These are phyloP conservation scores for Oryza rufipogon DNA, from an alignment of 176 grass and related monocot genomes.

Conservation along the genomic window DNA sequence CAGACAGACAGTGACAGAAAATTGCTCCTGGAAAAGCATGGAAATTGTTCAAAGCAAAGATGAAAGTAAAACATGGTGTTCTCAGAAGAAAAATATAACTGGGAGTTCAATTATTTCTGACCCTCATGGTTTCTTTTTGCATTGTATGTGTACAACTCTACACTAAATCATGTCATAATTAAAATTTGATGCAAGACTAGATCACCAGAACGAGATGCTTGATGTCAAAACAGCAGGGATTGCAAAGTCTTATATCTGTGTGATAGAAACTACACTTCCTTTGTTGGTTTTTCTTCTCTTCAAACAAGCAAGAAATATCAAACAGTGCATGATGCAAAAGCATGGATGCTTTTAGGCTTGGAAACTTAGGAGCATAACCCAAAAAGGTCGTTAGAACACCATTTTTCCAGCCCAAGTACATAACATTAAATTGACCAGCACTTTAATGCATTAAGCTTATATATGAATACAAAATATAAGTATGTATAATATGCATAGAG, in stretches of 20 bases:
- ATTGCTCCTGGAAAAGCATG: not conserved
- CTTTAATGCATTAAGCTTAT: not conserved
- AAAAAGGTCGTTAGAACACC: not conserved
- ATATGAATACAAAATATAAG: not conserved
- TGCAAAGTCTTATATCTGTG: not conserved
- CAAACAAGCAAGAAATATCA: not conserved
- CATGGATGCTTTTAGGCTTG: constrained; percentile 12
- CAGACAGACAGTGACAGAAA: not conserved
- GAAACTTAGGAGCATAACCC: not conserved
- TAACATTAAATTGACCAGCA: not conserved
- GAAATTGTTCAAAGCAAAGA: not conserved
- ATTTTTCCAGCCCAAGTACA: not conserved
- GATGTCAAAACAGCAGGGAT: not conserved
- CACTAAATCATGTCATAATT: not conserved
- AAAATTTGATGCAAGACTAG: not conserved
- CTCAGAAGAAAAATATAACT: not conserved
- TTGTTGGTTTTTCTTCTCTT: not conserved
- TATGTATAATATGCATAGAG: not conserved
- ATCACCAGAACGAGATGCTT: not conserved
- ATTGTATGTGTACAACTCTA: constrained; percentile 4
- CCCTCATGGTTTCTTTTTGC: not conserved
- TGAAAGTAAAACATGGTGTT: not conserved
- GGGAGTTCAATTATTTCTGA: not conserved
- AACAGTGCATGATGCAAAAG: not conserved
- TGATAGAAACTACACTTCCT: not conserved